phyloP scores from a whole-genome alignment of 768 basidiomycete species.

The Russula ochroleuca region DNA sequence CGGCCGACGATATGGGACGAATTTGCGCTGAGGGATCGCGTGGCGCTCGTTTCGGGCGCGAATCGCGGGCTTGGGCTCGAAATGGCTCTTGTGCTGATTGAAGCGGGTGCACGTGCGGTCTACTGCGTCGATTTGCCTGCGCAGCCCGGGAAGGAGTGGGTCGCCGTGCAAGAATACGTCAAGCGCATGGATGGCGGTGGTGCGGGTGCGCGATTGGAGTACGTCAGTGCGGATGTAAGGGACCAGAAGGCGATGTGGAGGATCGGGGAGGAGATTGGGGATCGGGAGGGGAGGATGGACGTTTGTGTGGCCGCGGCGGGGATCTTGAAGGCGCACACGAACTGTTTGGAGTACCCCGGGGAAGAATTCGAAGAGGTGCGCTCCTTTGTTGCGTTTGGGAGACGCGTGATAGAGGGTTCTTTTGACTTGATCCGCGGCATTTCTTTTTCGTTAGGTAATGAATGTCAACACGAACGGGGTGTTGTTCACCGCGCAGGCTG shows the following conservation, averaged over 20 bases:
- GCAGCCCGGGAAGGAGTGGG: constrained; percentile 55
- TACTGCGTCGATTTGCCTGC: constrained; percentile 65
- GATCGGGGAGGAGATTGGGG: constrained; percentile 53
- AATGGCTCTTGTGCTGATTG: constrained; percentile 69
- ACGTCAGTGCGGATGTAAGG: constrained; percentile 60
- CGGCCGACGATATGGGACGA: constrained; percentile 54
- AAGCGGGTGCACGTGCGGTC: constrained; percentile 64
- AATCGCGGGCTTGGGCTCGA: constrained; percentile 70
- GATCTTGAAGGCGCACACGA: constrained; percentile 53
- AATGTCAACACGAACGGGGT: constrained; percentile 54
- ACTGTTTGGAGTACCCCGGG: constrained; percentile 63
- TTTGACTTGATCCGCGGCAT: not conserved
- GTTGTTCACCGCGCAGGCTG: constrained; percentile 38
- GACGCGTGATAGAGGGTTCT: too few species aligned
- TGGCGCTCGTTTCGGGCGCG: constrained; percentile 43
- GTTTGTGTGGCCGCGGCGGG: constrained; percentile 77
- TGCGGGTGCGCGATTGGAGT: constrained; percentile 56
- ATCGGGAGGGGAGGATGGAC: constrained; percentile 67
- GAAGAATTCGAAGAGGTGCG: constrained; percentile 59
- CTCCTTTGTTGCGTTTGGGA: too few species aligned
- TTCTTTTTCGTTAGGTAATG: constrained; percentile 43
- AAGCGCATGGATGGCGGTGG: constrained; percentile 29
- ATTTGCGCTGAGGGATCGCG: constrained; percentile 53
- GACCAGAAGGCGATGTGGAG: constrained; percentile 59
- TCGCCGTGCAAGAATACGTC: constrained; percentile 50